These are phyloP conservation scores for Solanum neorickii DNA, from an alignment of 257 asterid genomes.

Conservation along the genomic window DNA sequence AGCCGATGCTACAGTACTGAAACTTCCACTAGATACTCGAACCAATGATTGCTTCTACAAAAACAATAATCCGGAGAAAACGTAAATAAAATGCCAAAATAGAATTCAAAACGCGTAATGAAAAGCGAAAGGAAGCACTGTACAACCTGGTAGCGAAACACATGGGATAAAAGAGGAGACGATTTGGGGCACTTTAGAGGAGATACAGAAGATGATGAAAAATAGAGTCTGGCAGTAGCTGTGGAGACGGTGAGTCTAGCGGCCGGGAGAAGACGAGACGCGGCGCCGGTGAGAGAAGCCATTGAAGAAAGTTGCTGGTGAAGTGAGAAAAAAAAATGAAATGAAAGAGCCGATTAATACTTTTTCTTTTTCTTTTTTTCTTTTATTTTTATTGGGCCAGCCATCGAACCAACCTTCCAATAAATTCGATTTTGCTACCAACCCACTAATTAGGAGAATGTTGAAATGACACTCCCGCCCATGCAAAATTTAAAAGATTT, in stretches of 20 bases:
- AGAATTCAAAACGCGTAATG: neutral
- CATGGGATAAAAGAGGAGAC: conserved; percentile 34
- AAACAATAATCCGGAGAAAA: neutral
- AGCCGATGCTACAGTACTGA: conserved; percentile 47
- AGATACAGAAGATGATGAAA: conserved; percentile 5
- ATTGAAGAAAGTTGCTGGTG: neutral
- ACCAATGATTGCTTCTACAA: conserved; percentile 29
- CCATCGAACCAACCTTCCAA: neutral
- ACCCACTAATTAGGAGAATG: neutral
- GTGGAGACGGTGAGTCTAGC: conserved; percentile 12
- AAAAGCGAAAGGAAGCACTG: neutral
- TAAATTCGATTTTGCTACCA: neutral
- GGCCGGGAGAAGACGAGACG: conserved; percentile 35
- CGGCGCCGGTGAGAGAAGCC: conserved; percentile 47
- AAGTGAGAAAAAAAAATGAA: neutral
- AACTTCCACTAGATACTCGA: conserved; percentile 31
- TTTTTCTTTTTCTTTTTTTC: neutral
- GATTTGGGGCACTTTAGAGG: conserved; percentile 40
- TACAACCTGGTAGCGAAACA: conserved; percentile 45
- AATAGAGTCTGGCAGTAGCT: conserved; percentile 1
- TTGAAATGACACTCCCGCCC: neutral
- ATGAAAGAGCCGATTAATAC: neutral
- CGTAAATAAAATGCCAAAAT: neutral
- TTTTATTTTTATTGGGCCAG: neutral
- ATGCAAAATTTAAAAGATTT: neutral